Evolutionary conservation across 805 yeast species (phyloP), one percentile per base, ranked within the genome.

Genomic region (Sugiyamaella smithiae): DNA sequence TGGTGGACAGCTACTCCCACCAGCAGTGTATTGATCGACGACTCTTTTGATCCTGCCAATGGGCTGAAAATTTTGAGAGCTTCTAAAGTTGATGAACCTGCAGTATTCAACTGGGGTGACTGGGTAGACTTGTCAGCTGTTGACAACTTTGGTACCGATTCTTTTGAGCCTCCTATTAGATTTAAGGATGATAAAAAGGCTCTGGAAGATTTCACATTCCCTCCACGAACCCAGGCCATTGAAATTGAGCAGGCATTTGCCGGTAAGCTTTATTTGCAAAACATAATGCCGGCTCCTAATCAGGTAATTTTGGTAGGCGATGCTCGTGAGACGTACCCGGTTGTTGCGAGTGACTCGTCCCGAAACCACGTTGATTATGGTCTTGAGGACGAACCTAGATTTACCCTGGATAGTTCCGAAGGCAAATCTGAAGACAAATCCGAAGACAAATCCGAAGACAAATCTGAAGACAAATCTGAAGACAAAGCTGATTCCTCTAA

Each of bases 101-200:
- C 40, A 40, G 41, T 22, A n/a, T 62, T 63, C 43, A 50, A 56
- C 28, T 63, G 67, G 67, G 19, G 49, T 11, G 56, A 62, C 42
- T 62, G 66, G 65, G 32, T 63, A 6, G 67, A 63, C 43, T 55
- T 62, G 12, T 43, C 33, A 5, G 43, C 40, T 17, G 54, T 49
- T 9, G 36, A 53, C 12, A 45, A 42, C 11, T 49, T 43, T 32
- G 43, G 33, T 19, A 40, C 32, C 5, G 7, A 16, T 5, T 22
- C n/a, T 32, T 8, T 16, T 19, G 28, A 26, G 28, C n/a, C 49
- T 22, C 35, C 16, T 9, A 44, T 48, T 45, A 36, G 41, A 2
- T 45, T 41, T 17, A 32, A 32, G 38, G 37, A 38, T 9, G 43
- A 41, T 26, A 43, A 42, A 33, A 45, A 46, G 37, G 41, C 46